Evolutionary conservation across 2,329 filamentous ascomycete species (phyloP).

Genomic region (Scleromitrula shiraiana): DNA sequence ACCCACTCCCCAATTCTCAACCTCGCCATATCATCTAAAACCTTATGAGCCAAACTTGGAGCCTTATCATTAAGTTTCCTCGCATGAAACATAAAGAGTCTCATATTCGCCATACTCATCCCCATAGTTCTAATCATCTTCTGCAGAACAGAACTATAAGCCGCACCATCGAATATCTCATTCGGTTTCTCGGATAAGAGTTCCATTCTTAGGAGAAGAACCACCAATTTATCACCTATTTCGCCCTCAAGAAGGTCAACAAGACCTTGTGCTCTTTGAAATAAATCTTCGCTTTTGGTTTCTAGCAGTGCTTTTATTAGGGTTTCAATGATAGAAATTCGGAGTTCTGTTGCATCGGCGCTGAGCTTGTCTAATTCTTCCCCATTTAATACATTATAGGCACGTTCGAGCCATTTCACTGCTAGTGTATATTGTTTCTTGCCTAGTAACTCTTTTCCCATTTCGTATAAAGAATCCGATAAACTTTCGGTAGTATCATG

Average conservation of each 20-base stretch:
- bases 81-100: constrained; percentile 58
- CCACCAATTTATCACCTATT: constrained; percentile 54
- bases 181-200: constrained; percentile 44
- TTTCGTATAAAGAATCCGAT: constrained; percentile 61
- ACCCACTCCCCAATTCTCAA: constrained; percentile 40
- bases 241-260: constrained; percentile 55
- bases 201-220: constrained; percentile 62
- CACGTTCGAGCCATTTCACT: constrained; percentile 65
- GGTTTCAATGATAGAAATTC: constrained; percentile 57
- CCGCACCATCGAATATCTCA: constrained; percentile 40
- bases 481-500: constrained; percentile 49
- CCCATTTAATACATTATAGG: constrained; percentile 48
- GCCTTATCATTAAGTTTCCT: constrained; percentile 53
- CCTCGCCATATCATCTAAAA: constrained; percentile 57
- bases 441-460: constrained; percentile 53
- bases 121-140: constrained; percentile 54
- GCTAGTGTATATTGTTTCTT: constrained; percentile 48
- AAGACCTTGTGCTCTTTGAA: constrained; percentile 46
- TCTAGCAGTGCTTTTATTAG: constrained; percentile 49
- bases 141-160: constrained; percentile 46
- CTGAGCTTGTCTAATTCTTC: constrained; percentile 50
- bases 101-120: constrained; percentile 56
- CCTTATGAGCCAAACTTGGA: constrained; percentile 38
- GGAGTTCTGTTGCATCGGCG: constrained; percentile 53
- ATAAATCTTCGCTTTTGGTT: constrained; percentile 35